Evolutionary conservation across 768 basidiomycete species (phyloP).

Genomic region (Hygrocybe coccinea): DNA sequence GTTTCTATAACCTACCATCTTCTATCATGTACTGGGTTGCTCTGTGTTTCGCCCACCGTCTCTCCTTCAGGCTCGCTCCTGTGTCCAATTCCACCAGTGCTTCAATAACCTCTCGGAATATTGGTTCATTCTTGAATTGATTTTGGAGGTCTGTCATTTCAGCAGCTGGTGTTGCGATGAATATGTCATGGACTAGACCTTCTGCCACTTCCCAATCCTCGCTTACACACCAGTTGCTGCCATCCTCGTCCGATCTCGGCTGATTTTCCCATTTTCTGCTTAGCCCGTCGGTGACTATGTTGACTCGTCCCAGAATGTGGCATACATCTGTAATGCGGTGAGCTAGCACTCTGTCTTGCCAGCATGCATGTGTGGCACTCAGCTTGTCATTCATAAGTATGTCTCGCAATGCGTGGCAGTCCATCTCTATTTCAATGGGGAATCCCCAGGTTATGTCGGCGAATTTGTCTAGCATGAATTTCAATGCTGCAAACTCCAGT

Average conservation of each 20-base stretch:
- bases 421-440: slow-evolving; percentile 33
- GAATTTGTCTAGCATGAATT: slow-evolving; percentile 27
- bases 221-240: slow-evolving; percentile 29
- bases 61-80: too few relatives aligned
- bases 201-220: slow-evolving; percentile 22
- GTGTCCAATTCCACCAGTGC: too few relatives aligned
- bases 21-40: background rate
- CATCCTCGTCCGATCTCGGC: slow-evolving; percentile 17
- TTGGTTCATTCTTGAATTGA: too few relatives aligned
- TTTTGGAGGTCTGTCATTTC: background rate
- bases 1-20: slow-evolving; percentile 18
- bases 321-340: slow-evolving; percentile 22
- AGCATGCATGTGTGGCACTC: background rate
- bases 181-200: slow-evolving; percentile 10
- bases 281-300: too few relatives aligned
- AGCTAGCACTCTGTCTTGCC: background rate
- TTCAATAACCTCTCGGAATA: too few relatives aligned
- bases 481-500: slow-evolving; percentile 35
- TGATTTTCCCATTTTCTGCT: slow-evolving; percentile 10
- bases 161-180: slow-evolving; percentile 14
- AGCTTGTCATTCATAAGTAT: slow-evolving; percentile 15
- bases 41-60: too few relatives aligned
- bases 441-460: slow-evolving; percentile 25
- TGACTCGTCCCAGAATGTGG: slow-evolving; percentile 8
- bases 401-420: slow-evolving; percentile 34